Evolutionary conservation across 1,284 basidiomycete genomes (phyloP).

Genomic region (Marasmius tenuissimus): DNA sequence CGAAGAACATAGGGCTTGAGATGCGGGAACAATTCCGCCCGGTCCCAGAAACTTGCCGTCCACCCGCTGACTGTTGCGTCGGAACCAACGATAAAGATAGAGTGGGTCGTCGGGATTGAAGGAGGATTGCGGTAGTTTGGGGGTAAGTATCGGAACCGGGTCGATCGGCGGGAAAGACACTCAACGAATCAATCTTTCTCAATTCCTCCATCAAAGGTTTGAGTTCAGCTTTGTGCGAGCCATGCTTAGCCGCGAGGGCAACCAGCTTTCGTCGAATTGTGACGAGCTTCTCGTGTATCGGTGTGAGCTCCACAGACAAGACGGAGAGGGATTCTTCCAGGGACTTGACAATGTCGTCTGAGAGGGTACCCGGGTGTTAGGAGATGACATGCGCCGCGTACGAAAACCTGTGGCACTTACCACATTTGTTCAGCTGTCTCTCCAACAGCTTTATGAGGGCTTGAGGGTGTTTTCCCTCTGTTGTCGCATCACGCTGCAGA

Average conservation of each 20-base stretch:
- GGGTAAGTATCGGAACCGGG: constrained; percentile 15
- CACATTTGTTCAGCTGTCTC: constrained; percentile 89
- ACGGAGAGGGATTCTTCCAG: constrained; percentile 85
- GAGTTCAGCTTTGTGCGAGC: constrained; percentile 83
- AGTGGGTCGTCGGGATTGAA: constrained; percentile 9
- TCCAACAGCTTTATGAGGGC: constrained; percentile 90
- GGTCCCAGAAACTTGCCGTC: constrained; percentile 96
- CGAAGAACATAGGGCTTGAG: constrained; percentile 88
- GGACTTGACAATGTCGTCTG: constrained; percentile 76
- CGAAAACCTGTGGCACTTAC: constrained; percentile 48
- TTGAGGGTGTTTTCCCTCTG: constrained; percentile 81
- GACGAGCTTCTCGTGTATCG: constrained; percentile 89
- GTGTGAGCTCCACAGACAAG: constrained; percentile 84
- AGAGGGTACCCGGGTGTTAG: constrained; percentile 14
- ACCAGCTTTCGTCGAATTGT: constrained; percentile 88
- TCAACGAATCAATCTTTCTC: constrained; percentile 92
- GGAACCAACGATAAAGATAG: background rate
- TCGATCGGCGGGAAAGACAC: constrained; percentile 41
- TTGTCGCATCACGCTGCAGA: constrained; percentile 79
- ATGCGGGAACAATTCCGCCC: constrained; percentile 87
- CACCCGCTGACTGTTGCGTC: constrained; percentile 72
- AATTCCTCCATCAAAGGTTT: constrained; percentile 92
- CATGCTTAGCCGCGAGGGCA: constrained; percentile 84
- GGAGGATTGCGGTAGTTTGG: constrained; percentile 1
- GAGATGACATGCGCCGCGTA: background rate